Evolutionary conservation across 768 basidiomycete species (phyloP).

Genomic region (Mycena galericulata): DNA sequence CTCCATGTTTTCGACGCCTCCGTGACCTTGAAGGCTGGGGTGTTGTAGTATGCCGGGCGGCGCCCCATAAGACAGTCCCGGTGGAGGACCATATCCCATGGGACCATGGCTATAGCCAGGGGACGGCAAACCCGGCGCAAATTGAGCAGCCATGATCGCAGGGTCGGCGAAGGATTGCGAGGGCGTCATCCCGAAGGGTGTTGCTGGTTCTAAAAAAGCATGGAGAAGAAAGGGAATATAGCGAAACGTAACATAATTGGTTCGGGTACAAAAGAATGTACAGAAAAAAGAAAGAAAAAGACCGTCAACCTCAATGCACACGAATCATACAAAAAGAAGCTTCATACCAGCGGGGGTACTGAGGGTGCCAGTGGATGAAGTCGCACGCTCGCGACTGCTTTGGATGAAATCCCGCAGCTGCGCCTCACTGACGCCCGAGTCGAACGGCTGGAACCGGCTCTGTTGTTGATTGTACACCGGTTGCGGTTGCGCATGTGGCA

Average conservation of each 20-base stretch:
- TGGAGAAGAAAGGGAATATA: constrained; percentile 29
- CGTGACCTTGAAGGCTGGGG: constrained; percentile 41
- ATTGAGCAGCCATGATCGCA: constrained; percentile 83
- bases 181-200: constrained; percentile 44
- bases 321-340: constrained; percentile 54
- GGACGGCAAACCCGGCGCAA: constrained; percentile 57
- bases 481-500: constrained; percentile 60
- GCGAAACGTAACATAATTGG: constrained; percentile 40
- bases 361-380: constrained; percentile 42
- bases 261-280: constrained; percentile 41
- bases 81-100: constrained; percentile 70
- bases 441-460: constrained; percentile 67
- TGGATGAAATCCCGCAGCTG: constrained; percentile 83
- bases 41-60: constrained; percentile 47
- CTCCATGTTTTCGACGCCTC: constrained; percentile 41
- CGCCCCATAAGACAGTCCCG: constrained; percentile 64
- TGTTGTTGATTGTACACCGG: constrained; percentile 49
- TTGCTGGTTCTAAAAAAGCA: constrained; percentile 50
- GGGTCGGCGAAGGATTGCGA: constrained; percentile 75
- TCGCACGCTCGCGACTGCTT: constrained; percentile 71
- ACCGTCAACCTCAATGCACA: constrained; percentile 47
- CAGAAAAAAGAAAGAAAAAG: constrained; percentile 34
- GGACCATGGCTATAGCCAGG: constrained; percentile 43
- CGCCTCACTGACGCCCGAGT: constrained; percentile 73
- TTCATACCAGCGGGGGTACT: constrained; percentile 61